Base-by-base conservation (phyloP, 768 basidiomycete genomes). In the Psilocybe azurescens region DNA sequence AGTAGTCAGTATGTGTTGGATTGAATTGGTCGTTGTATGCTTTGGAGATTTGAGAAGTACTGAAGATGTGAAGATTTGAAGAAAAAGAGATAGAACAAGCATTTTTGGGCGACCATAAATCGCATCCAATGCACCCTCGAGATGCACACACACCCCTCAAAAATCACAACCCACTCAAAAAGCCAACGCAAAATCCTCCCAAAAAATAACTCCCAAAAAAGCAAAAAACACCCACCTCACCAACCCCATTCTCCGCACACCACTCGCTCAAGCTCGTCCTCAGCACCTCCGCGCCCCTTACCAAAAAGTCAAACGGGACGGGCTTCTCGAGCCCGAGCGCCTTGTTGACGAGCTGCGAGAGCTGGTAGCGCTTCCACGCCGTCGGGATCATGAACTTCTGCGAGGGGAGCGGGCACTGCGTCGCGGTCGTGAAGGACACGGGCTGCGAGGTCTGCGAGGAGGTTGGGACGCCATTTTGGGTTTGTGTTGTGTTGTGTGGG, bases 281-380 rank as follows among this genome's bases (percentile, higher is more conserved):
- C 2, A 98, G 74, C 11, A 98, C 83, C 70, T 92, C 87, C n/a
- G n/a, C n/a, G n/a, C 94, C 94, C 50, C 84, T 81, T 44, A 97
- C 80, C 49, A 99, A 75, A 74, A 98, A 99, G 74, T 99, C 97
- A 72, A 98, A 98, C 0, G 95, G 96, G 2, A 97, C 80, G 0
- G 92, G 88, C 58, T 86, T 86, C 0, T 83, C 73, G 16, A 91
- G 61, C n/a, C n/a, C n/a, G n/a, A n/a, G n/a, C n/a, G n/a, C n/a
- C n/a, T n/a, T n/a, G n/a, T n/a, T n/a, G n/a, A 99, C 88, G 47
- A 99, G 89, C 63, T 98, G 95, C 1, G 96, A 98, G 33, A 99
- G 89, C 69, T 98, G 97, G 75, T 92, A 99, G n/a, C 97, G 88
- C 60, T 84, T 86, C 95, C 95, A 99, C 74, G 85, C 78, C 1